Evolutionary conservation across 495 filamentous ascomycete genomes (phyloP), one percentile per base, ranked within the genome.

Genomic region (Echria macrotheca): DNA sequence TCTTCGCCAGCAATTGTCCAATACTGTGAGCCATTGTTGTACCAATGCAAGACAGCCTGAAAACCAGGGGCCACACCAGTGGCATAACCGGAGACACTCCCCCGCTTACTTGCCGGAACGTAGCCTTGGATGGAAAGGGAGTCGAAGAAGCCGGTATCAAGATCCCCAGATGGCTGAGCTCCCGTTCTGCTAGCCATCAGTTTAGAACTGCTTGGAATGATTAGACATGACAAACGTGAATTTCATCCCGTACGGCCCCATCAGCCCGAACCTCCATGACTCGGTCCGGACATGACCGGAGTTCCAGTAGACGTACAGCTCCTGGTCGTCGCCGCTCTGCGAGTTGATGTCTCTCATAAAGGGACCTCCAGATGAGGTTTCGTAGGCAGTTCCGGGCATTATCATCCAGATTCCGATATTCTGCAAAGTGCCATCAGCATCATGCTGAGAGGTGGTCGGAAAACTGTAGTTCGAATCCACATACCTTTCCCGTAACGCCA

Each of bases 301-400:
- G 64, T 80, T 81, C 80, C 81, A 82, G 61, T 82, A 83, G 67
- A 74, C 81, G 59, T 81, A 81, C 0, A 81, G 66, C 28, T 74
- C 71, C 15, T 74, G 79, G 50, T 73, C 74, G 12, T 64, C 60
- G n/a, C 70, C 71, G 41, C 76, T 76, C 63, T 83, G 81, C 22
- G 67, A 56, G 55, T 83, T 76, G 67, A 83, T 83, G 43, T 83
- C 80, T 1, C 79, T 67, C 59, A 68, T 70, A 66, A 81, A 83
- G n/a, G 74, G 74, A 1, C 74, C 74, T 3, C 74, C 71, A 6
- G 70, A 64, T 0, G 67, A 64, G 0, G 62, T 64, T 45, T 78
- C 74, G 25, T 71, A 71, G 2, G 65, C 57, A 15, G 52, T 54
- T 9, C 60, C 59, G 4, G 65, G 65, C 50, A 71, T 69, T 25